Conservation (phyloP, 2,329 filamentous ascomycete genomes). For the Diaporthe sp. region DNA sequence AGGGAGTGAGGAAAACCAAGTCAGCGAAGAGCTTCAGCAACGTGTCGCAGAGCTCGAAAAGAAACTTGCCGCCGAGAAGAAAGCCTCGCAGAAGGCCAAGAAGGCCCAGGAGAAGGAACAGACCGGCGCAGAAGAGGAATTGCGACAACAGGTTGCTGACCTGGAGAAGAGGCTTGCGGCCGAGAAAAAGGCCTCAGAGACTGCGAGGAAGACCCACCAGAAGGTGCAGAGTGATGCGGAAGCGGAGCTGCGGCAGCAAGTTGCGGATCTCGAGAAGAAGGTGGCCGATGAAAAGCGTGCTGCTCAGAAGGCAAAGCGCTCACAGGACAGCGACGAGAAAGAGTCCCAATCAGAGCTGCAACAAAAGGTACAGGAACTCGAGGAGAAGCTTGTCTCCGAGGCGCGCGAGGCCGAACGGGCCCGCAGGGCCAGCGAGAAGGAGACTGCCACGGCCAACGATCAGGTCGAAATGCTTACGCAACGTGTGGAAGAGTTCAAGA, state of each 20-base stretch:
- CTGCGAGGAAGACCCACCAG: conserved; percentile 46
- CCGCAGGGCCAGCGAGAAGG: conserved; percentile 64
- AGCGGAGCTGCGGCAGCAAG: conserved; percentile 56
- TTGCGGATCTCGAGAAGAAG: conserved; percentile 53
- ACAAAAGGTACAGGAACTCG: conserved; percentile 50
- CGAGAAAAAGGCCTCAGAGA: conserved; percentile 63
- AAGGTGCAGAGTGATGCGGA: conserved; percentile 55
- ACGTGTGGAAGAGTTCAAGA: conserved; percentile 77
- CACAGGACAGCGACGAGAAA: conserved; percentile 51
- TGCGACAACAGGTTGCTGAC: conserved; percentile 35
- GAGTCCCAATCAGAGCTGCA: conserved; percentile 48
- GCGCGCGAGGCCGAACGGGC: conserved; percentile 46
- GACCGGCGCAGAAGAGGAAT: conserved; percentile 41
- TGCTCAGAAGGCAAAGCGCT: conserved; percentile 52
- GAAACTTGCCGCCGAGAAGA: conserved; percentile 31
- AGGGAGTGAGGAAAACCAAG: conserved; percentile 52
- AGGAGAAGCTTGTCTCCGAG: conserved; percentile 58
- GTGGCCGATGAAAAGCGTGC: conserved; percentile 39
- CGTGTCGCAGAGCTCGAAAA: conserved; percentile 54
- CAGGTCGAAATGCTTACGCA: conserved; percentile 77
- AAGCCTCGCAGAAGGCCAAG: conserved; percentile 50
- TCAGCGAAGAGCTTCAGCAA: conserved; percentile 57
- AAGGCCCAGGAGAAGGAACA: conserved; percentile 46
- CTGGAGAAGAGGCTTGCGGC: conserved; percentile 70
- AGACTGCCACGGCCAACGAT: conserved; percentile 71